Evolutionary conservation across 192 early-diverging fungal genomes (phyloP).

Genomic region (Geosiphon pyriformis): DNA sequence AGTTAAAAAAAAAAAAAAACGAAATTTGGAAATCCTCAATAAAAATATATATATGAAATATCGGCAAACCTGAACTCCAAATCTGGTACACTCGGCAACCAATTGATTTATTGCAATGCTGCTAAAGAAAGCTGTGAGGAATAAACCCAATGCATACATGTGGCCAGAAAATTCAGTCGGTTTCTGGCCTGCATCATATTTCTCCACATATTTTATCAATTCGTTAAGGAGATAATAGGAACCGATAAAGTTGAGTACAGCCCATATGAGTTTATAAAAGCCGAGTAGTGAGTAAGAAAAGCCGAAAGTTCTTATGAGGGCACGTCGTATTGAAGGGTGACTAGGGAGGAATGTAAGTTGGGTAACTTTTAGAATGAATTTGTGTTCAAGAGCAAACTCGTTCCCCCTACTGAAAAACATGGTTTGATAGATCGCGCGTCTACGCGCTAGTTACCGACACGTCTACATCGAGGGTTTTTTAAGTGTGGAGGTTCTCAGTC

Average conservation of each 20-base stretch:
- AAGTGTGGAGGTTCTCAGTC: not conserved
- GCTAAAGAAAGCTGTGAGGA: constrained; percentile 41
- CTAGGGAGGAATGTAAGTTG: constrained; percentile 25
- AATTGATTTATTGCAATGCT: constrained; percentile 39
- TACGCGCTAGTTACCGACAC: not conserved
- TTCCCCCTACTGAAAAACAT: not conserved
- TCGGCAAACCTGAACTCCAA: constrained; percentile 42
- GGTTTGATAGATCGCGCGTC: not conserved
- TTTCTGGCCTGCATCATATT: not conserved
- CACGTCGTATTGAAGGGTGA: constrained; percentile 50
- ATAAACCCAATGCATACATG: constrained; percentile 50
- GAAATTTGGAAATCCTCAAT: constrained; percentile 20
- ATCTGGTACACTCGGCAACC: constrained; percentile 37
- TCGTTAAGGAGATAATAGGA: constrained; percentile 48
- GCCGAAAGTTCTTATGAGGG: constrained; percentile 56
- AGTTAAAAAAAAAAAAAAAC: not conserved
- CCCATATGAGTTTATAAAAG: constrained; percentile 61
- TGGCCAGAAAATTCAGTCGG: constrained; percentile 32
- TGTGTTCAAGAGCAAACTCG: not conserved
- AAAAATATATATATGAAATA: constrained; percentile 36
- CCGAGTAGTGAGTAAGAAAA: constrained; percentile 45
- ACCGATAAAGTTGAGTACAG: constrained; percentile 55
- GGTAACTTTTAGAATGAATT: constrained; percentile 24
- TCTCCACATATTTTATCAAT: constrained; percentile 40
- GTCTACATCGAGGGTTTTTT: not conserved